A percentile compares a stretch with the other conserved stretches of the same genome.
Conservation (phyloP, 2,329 filamentous ascomycete species). For the Paecilomyces formosus region DNA sequence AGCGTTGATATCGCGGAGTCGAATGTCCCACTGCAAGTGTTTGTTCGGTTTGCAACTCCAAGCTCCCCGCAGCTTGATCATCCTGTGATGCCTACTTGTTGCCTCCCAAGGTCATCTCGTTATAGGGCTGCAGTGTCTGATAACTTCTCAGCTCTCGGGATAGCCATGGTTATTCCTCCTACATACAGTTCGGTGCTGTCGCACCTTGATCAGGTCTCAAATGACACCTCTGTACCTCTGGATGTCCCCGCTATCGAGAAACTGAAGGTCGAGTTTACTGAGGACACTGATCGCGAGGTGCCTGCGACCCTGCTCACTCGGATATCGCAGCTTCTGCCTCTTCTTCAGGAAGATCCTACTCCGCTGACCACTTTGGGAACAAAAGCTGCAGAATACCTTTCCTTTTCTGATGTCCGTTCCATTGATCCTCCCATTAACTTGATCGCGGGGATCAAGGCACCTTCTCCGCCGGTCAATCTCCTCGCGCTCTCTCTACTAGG, state of each 20-base stretch:
- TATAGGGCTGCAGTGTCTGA: background rate
- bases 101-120: background rate
- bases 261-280: slow-evolving; percentile 38
- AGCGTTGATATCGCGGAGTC: slow-evolving; percentile 2
- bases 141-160: background rate
- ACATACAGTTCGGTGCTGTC: slow-evolving; percentile 26
- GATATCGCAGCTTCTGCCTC: slow-evolving; percentile 44
- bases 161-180: slow-evolving; percentile 25
- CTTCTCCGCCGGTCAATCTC: slow-evolving; percentile 47
- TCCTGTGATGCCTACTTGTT: background rate
- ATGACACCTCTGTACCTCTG: slow-evolving; percentile 38
- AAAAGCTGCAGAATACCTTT: slow-evolving; percentile 42
- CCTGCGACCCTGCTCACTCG: slow-evolving; percentile 35
- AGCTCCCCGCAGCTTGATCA: slow-evolving; percentile 7
- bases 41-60: slow-evolving; percentile 21
- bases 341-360: slow-evolving; percentile 51
- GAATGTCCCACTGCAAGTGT: slow-evolving; percentile 15
- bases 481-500: slow-evolving; percentile 49
- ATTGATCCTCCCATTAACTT: slow-evolving; percentile 46
- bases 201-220: slow-evolving; percentile 39
- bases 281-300: slow-evolving; percentile 26
- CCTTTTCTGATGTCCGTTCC: slow-evolving; percentile 42
- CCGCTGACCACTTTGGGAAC: slow-evolving; percentile 47
- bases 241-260: slow-evolving; percentile 45
- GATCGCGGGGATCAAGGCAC: slow-evolving; percentile 45